phyloP scores from a whole-genome alignment of 2,329 filamentous ascomycete species.

The Diatrype stigma region DNA sequence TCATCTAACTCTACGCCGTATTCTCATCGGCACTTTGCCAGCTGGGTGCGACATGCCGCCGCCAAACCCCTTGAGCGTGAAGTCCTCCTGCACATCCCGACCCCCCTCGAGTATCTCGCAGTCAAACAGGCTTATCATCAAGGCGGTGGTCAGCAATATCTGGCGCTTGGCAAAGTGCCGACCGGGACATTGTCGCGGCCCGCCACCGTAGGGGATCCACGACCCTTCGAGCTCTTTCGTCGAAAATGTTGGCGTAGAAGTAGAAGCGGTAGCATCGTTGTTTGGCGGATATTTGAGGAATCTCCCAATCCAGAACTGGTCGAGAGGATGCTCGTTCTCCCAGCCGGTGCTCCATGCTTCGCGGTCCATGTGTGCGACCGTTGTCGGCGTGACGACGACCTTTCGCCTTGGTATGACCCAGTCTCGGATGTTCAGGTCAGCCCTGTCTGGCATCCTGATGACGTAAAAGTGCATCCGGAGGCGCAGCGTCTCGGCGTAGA shows the following conservation, averaged over 20 bases:
- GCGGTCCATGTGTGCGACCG: constrained; percentile 25
- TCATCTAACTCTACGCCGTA: constrained; percentile 18
- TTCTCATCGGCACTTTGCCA: constrained; percentile 17
- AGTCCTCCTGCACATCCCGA: constrained; percentile 17
- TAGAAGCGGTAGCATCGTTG: background rate
- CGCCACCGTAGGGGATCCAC: constrained; percentile 27
- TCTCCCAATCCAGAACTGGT: constrained; percentile 23
- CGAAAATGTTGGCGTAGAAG: constrained; percentile 17
- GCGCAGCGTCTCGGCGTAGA: constrained; percentile 25
- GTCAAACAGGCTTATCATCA: constrained; percentile 20
- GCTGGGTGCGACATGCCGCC: constrained; percentile 21
- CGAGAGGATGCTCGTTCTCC: constrained; percentile 18
- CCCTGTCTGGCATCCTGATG: constrained; percentile 20
- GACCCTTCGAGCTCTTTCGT: constrained; percentile 24
- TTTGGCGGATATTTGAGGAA: constrained; percentile 16
- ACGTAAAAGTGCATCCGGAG: constrained; percentile 28
- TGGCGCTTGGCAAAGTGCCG: constrained; percentile 28
- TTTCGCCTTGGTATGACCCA: constrained; percentile 20
- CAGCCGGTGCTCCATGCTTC: constrained; percentile 16
- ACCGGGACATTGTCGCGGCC: constrained; percentile 23
- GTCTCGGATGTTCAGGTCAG: constrained; percentile 17
- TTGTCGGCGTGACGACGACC: constrained; percentile 20
- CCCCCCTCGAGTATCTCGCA: constrained; percentile 20
- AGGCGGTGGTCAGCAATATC: constrained; percentile 20
- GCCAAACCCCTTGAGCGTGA: constrained; percentile 23